A percentile compares a stretch with the other conserved stretches of the same genome.
Conservation (phyloP, 2,329 filamentous ascomycete species). For the Dactylellina haptotyla region DNA sequence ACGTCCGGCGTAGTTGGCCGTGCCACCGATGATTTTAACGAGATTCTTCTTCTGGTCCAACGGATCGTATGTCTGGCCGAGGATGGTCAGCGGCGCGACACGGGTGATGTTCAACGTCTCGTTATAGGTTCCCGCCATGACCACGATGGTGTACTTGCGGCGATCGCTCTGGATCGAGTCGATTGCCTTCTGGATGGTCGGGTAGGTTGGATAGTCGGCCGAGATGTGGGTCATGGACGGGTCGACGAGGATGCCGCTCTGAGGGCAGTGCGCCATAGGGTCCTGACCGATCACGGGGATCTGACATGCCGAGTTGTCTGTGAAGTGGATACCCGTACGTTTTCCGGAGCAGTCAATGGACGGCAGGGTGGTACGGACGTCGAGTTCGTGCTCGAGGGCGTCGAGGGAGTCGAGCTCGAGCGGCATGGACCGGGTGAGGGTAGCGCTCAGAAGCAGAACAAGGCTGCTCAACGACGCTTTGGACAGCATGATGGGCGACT, state of each 20-base stretch:
- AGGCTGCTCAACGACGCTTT: constrained; percentile 36
- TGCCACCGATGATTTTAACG: constrained; percentile 40
- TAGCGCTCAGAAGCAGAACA: constrained; percentile 30
- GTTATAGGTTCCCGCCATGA: constrained; percentile 42
- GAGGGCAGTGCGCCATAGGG: constrained; percentile 46
- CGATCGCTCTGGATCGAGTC: constrained; percentile 32
- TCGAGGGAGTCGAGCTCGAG: not conserved
- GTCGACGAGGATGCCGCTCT: constrained; percentile 45
- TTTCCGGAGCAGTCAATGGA: constrained; percentile 23
- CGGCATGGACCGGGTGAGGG: constrained; percentile 29
- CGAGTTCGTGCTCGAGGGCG: not conserved
- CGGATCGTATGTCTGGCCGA: constrained; percentile 47
- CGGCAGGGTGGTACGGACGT: constrained; percentile 15
- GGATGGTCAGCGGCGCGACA: constrained; percentile 26
- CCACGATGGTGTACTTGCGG: constrained; percentile 42
- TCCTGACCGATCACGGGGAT: constrained; percentile 26
- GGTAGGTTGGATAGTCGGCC: constrained; percentile 37
- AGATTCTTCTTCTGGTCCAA: constrained; percentile 42
- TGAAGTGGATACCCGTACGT: constrained; percentile 46
- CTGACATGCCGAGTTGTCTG: constrained; percentile 44
- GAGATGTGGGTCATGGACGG: constrained; percentile 46
- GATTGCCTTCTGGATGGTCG: constrained; percentile 49
- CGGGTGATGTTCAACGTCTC: constrained; percentile 43
- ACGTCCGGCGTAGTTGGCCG: constrained; percentile 26
- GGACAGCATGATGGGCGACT: constrained; percentile 31